Base-by-base conservation (phyloP, 2,329 filamentous ascomycete species). In the Ceratocystiopsis sp. region DNA sequence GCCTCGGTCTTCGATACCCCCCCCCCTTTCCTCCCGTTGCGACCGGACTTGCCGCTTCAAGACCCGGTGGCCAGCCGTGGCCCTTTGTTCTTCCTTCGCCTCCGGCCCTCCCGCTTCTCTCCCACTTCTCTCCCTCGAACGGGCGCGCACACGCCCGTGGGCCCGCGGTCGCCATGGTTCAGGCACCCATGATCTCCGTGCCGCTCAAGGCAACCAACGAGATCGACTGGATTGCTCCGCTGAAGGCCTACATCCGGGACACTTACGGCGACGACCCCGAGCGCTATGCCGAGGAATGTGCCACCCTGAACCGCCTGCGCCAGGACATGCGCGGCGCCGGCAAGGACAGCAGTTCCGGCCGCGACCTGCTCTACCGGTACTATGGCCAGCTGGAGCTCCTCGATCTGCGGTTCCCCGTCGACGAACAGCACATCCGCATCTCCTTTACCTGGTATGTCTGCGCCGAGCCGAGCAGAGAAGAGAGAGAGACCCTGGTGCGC, bases 361-460 rank as follows among this genome's bases (percentile, higher is more conserved):
- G 91, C 55, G 91, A 98, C 60, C 70, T 98, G 56, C 67, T 98
- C 41, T 98, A 98, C 61, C 75, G 91, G 58, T 98, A 98, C 64
- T 98, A 98, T 59, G 91, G 89, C 36, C 91, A 98, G 65, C 73
- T 98, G 46, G 91, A 98, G 65, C 69, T 98, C 42, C 67, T 98
- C 49, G 91, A 98, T 60, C 65, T 98, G 55, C 74, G 91, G 48
- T 98, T 98, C 57, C 93, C 93, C 0, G 86, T 98, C 38, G 91
- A 98, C 54, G 91, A 98, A 66, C 91, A 94, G 57, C 89, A 98
- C 58, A 96, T 98, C 66, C 96, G 96, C 66, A 94, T 98, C 55
- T 84, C 84, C 9, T 98, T 98, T 59, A 96, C 89, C 50, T 98
- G 91, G 91, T 94, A 29, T 15, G 39, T 39, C 25, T 29, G 25